Conservation (phyloP, 176 grass and related monocot genomes). For the Raddia guianensis region DNA sequence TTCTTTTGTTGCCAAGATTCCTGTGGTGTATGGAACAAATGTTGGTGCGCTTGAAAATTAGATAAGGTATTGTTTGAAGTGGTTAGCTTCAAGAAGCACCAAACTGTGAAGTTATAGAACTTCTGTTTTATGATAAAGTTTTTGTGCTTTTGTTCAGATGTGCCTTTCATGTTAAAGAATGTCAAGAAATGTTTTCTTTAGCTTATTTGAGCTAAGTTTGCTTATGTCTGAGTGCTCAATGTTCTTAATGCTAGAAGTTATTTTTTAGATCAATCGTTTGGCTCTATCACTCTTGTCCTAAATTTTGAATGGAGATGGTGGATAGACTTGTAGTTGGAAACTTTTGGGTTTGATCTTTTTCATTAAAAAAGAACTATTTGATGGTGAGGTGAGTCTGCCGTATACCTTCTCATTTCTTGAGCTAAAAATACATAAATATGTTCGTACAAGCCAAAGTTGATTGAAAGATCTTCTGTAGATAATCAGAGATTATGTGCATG, state of each 20-base stretch:
- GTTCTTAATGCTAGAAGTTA: not conserved
- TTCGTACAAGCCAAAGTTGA: too few relatives aligned
- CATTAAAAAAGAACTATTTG: too few relatives aligned
- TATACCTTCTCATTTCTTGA: too few relatives aligned
- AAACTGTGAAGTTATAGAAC: not conserved
- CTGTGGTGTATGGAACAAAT: not conserved
- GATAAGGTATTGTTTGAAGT: not conserved
- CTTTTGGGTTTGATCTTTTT: not conserved
- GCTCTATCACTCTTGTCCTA: not conserved
- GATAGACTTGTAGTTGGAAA: slow-evolving; percentile 4
- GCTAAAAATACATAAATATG: too few relatives aligned
- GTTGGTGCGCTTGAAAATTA: not conserved
- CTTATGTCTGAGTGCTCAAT: not conserved
- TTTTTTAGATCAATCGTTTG: slow-evolving; percentile 4
- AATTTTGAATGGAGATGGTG: slow-evolving; percentile 26
- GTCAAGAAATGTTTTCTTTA: not conserved
- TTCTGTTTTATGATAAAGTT: not conserved
- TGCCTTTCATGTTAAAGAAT: not conserved
- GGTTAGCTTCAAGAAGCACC: not conserved
- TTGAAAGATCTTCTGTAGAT: too few relatives aligned
- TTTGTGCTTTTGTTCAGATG: not conserved
- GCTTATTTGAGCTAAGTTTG: not conserved
- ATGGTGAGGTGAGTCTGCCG: too few relatives aligned
- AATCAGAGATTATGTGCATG: too few relatives aligned
- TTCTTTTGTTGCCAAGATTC: not conserved